Conservation (phyloP, 345 rosid species). For the Erodium maritimum region DNA sequence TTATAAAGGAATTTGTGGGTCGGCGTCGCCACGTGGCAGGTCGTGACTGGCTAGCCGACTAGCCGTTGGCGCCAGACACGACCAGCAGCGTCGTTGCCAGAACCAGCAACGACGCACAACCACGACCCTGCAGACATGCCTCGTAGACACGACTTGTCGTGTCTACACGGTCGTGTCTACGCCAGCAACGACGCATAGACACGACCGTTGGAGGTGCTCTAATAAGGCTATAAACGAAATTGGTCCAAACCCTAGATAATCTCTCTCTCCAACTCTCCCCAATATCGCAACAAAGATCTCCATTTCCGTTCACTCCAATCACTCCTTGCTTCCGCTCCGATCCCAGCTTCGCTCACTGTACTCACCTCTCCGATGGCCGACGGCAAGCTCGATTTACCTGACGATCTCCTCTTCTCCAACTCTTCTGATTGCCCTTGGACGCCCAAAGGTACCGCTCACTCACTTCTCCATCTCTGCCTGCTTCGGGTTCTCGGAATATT, state of each 20-base stretch:
- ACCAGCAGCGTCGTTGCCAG: too few relatives aligned
- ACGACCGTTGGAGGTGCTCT: too few relatives aligned
- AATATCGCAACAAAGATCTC: neutral
- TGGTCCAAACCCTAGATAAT: slow-evolving; percentile 11
- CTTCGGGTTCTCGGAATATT: neutral
- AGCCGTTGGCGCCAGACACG: too few relatives aligned
- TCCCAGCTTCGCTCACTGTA: slow-evolving; percentile 2
- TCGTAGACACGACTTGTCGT: too few relatives aligned
- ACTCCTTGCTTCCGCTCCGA: slow-evolving; percentile 2
- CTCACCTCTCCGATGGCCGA: slow-evolving; percentile 42
- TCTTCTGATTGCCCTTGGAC: slow-evolving; percentile 41
- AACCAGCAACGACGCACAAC: too few relatives aligned
- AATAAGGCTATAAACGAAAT: too few relatives aligned
- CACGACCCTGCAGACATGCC: too few relatives aligned
- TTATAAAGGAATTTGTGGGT: too few relatives aligned
- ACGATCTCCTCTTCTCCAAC: slow-evolving; percentile 59
- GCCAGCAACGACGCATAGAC: too few relatives aligned
- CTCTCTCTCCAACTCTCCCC: slow-evolving; percentile 3
- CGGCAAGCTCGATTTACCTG: slow-evolving; percentile 73
- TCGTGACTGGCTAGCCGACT: too few relatives aligned
- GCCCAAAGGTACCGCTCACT: slow-evolving; percentile 35
- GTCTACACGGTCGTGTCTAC: too few relatives aligned
- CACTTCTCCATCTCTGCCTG: neutral
- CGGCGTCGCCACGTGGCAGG: too few relatives aligned
- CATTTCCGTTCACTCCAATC: slow-evolving; percentile 5